phyloP scores from a whole-genome alignment of 169 alveolate genomes.

The Perkinsus olseni region DNA sequence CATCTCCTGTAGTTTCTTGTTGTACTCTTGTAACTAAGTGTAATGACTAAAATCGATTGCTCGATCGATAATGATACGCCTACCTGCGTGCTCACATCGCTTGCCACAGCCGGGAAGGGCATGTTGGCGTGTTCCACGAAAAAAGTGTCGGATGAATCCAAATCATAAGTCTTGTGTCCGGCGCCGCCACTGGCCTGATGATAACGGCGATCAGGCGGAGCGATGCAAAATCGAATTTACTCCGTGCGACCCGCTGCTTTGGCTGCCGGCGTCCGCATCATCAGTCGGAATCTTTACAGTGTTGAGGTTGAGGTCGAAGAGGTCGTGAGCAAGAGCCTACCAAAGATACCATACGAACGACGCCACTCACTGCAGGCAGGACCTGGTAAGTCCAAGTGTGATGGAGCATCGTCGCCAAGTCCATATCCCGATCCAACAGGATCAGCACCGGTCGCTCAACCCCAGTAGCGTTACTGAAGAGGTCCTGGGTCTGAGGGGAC shows the following conservation, averaged over 20 bases:
- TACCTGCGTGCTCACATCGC: neutral
- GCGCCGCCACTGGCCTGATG: neutral
- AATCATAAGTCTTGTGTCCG: constrained; percentile 28
- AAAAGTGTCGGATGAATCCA: constrained; percentile 16
- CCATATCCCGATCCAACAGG: constrained; percentile 39
- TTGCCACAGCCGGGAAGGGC: neutral
- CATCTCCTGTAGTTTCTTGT: constrained; percentile 1
- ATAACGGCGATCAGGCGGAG: neutral
- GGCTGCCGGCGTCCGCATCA: neutral
- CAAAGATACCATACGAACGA: constrained; percentile 14
- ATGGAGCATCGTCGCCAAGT: constrained; percentile 37
- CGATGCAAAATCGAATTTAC: neutral
- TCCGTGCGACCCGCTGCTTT: neutral
- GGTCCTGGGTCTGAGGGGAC: constrained; percentile 5
- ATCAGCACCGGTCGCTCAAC: constrained; percentile 35
- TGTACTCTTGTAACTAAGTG: constrained; percentile 1
- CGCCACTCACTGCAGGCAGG: neutral
- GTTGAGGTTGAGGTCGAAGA: neutral
- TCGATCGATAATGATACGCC: neutral
- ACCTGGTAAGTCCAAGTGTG: constrained; percentile 51
- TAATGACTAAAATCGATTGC: neutral
- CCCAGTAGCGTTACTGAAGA: constrained; percentile 11
- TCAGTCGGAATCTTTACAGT: constrained; percentile 12
- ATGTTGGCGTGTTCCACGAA: neutral
- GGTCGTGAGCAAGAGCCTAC: constrained; percentile 16